Conservation (phyloP, 495 filamentous ascomycete species). For the Neurospora discreta region DNA sequence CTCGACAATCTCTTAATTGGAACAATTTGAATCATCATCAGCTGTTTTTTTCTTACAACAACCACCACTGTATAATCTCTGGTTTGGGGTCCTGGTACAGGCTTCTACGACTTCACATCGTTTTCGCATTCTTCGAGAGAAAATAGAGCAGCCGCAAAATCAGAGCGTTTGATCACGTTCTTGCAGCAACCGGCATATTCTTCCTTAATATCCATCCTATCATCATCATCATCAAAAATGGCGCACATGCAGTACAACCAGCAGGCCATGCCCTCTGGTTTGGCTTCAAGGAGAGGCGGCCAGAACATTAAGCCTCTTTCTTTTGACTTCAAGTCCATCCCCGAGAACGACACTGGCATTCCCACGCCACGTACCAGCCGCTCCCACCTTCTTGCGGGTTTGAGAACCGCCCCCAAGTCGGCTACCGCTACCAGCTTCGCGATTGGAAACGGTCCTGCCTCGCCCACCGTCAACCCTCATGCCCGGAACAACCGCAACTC, state of each 20-base stretch:
- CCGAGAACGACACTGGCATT: conserved; percentile 39
- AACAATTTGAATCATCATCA: neutral
- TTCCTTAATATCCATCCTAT: conserved; percentile 16
- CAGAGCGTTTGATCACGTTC: conserved; percentile 23
- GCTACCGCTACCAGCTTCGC: conserved; percentile 54
- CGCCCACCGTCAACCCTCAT: conserved; percentile 30
- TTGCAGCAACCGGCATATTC: conserved; percentile 12
- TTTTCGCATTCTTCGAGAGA: conserved; percentile 21
- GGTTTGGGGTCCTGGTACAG: conserved; percentile 9
- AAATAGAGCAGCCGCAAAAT: conserved; percentile 18
- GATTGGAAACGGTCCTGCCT: conserved; percentile 47
- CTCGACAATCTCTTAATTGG: conserved; percentile 16
- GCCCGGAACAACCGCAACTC: conserved; percentile 32
- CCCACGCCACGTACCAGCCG: conserved; percentile 88
- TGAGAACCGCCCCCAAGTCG: conserved; percentile 88
- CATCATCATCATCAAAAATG: conserved; percentile 48
- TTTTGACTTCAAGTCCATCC: conserved; percentile 48
- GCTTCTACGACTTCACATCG: conserved; percentile 16
- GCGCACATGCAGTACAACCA: conserved; percentile 70
- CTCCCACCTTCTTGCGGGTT: conserved; percentile 83
- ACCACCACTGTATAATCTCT: conserved; percentile 2
- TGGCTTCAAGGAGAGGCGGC: conserved; percentile 70
- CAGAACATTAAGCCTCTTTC: conserved; percentile 79
- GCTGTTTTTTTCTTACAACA: conserved; percentile 2
- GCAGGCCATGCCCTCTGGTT: conserved; percentile 67